A percentile compares a stretch with the other conserved stretches of the same genome.
Conservation (phyloP, 768 basidiomycete species). For the Cyathus striatus region DNA sequence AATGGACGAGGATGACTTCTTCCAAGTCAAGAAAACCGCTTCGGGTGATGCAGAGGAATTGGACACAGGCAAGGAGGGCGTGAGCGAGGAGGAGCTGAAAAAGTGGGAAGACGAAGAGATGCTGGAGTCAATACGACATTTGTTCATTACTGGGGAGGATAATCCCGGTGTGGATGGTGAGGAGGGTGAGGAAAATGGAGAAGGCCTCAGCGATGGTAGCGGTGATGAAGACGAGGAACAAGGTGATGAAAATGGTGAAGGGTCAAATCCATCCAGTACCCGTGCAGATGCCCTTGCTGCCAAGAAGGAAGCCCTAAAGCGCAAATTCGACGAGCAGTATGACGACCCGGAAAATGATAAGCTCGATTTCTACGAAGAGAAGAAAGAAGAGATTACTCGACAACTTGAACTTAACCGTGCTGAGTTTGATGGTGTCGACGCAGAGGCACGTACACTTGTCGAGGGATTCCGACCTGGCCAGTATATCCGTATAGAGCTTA, state of each 20-base stretch:
- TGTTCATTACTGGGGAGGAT: slow-evolving; percentile 84
- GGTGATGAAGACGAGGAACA: slow-evolving; percentile 14
- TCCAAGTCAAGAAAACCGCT: slow-evolving; percentile 46
- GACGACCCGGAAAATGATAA: slow-evolving; percentile 81
- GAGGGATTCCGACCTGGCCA: slow-evolving; percentile 89
- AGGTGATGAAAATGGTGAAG: slow-evolving; percentile 5
- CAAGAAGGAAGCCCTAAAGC: slow-evolving; percentile 89
- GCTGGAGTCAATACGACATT: slow-evolving; percentile 77
- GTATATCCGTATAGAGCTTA: slow-evolving; percentile 90
- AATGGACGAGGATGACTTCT: slow-evolving; percentile 71
- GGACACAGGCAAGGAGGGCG: slow-evolving; percentile 65
- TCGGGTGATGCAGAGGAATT: slow-evolving; percentile 42
- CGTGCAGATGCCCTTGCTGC: slow-evolving; percentile 57
- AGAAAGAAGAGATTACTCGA: slow-evolving; percentile 86
- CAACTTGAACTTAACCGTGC: slow-evolving; percentile 79
- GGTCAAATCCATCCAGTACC: slow-evolving; percentile 25
- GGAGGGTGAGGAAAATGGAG: slow-evolving; percentile 25
- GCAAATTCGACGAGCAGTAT: slow-evolving; percentile 96
- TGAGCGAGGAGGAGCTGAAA: slow-evolving; percentile 46
- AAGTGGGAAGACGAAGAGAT: slow-evolving; percentile 84
- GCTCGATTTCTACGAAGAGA: slow-evolving; percentile 84
- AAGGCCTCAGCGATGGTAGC: slow-evolving; percentile 23
- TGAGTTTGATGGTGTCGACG: slow-evolving; percentile 79
- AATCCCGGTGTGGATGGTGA: slow-evolving; percentile 35
- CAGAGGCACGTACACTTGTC: slow-evolving; percentile 73